Evolutionary conservation across 2,329 filamentous ascomycete genomes (phyloP).

Genomic region (Hansfordia pulvinata): DNA sequence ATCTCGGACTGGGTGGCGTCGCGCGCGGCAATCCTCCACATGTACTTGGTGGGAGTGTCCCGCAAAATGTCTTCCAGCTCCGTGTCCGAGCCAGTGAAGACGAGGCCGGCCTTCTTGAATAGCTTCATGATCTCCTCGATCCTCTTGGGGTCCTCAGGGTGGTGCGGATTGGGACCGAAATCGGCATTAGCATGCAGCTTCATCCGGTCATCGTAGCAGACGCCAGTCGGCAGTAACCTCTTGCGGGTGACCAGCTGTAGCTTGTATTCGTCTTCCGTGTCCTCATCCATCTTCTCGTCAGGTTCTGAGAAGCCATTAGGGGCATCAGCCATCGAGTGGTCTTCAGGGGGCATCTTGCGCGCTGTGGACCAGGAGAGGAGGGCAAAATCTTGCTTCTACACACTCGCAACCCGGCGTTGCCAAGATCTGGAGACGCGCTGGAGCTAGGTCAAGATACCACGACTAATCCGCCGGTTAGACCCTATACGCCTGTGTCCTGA

Average conservation of each 20-base stretch:
- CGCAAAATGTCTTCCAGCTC: conserved; percentile 38
- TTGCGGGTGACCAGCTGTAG: conserved; percentile 24
- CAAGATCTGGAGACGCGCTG: too few species aligned
- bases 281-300: not conserved
- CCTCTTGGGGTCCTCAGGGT: conserved; percentile 85
- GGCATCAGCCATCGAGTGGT: conserved; percentile 1
- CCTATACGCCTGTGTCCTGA: too few species aligned
- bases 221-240: conserved; percentile 53
- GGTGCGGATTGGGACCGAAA: conserved; percentile 59
- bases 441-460: too few species aligned
- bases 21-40: conserved; percentile 68
- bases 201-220: conserved; percentile 91
- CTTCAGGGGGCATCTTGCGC: too few species aligned
- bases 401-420: too few species aligned
- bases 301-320: not conserved
- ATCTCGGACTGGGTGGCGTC: conserved; percentile 71
- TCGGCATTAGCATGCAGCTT: conserved; percentile 84
- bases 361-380: too few species aligned
- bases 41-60: conserved; percentile 43
- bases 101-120: conserved; percentile 68
- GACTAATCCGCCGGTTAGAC: too few species aligned
- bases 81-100: conserved; percentile 46
- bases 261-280: conserved; percentile 9
- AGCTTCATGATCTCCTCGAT: conserved; percentile 90
- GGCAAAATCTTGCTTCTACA: too few species aligned